Evolutionary conservation across 257 asterid species (phyloP), one percentile per base, ranked within the genome.

Genomic region (Striga asiatica): DNA sequence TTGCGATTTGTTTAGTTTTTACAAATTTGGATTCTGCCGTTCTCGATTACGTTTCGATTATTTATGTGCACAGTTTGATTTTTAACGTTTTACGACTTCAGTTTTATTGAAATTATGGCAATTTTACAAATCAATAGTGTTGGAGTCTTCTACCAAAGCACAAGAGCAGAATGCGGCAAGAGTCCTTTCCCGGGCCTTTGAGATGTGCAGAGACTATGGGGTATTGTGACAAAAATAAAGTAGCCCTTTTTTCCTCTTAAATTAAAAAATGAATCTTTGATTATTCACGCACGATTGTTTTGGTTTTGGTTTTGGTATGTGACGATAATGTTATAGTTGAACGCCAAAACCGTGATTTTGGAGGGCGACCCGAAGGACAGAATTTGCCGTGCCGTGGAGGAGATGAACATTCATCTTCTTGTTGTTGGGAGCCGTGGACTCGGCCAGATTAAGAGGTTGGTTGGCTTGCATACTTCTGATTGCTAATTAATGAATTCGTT

Each of bases 351-450:
- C 0, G 23, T 71, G 16, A 42, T 80, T 20, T 60, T 77, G 5
- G 84, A 77, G 64, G 84, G 84, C 2, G 84, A 74, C 58, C 82
- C 84, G 14, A 80, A 72, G 72, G 78, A 80, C 54, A 66, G n/a
- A 23, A 77, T 80, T 8, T 80, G 88, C 64, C 38, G 47, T 28
- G 63, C 80, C 0, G 70, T 57, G 7, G 84, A 80, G 16, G 78
- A 74, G 53, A 54, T 77, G 76, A 54, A 62, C 64, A 62, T 66
- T 4, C 38, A 77, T 65, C 81, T 80, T 61, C 78, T 80, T 0
- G 73, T 74, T 8, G 65, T 77, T 3, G 82, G 84, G 37, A 80
- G 83, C 39, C 81, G 84, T n/a, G 88, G 88, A 53, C 77, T 74
- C 16, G 88, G 88, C 58, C 78, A 71, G 51, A 80, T 80, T 47